Evolutionary conservation across 495 filamentous ascomycete genomes (phyloP).

Genomic region (Penicillium lagena): DNA sequence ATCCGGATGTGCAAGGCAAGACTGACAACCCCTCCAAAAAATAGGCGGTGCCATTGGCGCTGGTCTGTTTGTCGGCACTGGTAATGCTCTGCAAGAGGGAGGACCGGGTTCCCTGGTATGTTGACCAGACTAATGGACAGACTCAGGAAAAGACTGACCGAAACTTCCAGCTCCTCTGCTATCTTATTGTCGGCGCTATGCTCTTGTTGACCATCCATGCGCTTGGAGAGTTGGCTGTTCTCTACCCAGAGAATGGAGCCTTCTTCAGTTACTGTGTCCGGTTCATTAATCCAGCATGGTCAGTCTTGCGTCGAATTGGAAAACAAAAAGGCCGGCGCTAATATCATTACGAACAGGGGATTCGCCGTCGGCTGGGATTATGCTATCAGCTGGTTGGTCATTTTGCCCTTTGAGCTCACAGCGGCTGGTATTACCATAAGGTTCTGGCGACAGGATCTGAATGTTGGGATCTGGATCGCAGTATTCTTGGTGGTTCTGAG

Average conservation of each 20-base stretch:
- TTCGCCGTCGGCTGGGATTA: slow-evolving; percentile 62
- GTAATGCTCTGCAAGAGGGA: slow-evolving; percentile 32
- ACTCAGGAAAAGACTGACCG: not conserved
- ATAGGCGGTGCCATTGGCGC: slow-evolving; percentile 47
- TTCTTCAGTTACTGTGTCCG: slow-evolving; percentile 51
- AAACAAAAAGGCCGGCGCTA: too few relatives aligned
- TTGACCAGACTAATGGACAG: not conserved
- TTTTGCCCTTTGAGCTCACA: slow-evolving; percentile 58
- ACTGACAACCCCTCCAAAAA: too few relatives aligned
- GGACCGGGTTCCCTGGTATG: slow-evolving; percentile 33
- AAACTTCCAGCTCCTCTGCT: slow-evolving; percentile 34
- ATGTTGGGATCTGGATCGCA: slow-evolving; percentile 57
- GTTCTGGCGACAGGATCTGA: slow-evolving; percentile 57
- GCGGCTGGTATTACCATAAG: slow-evolving; percentile 73
- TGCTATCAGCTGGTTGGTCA: slow-evolving; percentile 61
- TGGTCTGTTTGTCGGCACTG: slow-evolving; percentile 47
- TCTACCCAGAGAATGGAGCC: slow-evolving; percentile 62
- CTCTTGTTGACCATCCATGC: slow-evolving; percentile 55
- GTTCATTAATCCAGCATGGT: slow-evolving; percentile 54
- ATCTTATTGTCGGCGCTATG: slow-evolving; percentile 47
- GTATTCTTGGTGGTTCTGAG: slow-evolving; percentile 47
- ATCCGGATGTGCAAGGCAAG: too few relatives aligned
- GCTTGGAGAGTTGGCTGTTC: slow-evolving; percentile 62
- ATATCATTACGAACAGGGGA: slow-evolving; percentile 18
- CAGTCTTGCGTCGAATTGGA: not conserved